Evolutionary conservation across 208 protist species (phyloP).

Genomic region (Phytomonas serpens): DNA sequence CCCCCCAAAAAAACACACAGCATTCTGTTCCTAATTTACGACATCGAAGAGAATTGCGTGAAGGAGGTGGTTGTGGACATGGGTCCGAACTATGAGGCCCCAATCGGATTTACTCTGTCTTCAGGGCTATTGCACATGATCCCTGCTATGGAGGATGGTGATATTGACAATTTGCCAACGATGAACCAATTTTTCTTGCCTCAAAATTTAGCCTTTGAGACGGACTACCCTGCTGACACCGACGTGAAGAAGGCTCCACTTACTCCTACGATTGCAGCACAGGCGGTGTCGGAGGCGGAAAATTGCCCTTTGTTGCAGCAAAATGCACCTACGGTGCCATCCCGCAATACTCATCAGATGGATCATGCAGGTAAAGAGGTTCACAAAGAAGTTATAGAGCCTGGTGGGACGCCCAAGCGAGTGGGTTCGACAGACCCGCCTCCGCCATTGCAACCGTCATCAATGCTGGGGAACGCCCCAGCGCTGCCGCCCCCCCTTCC

Average conservation of each 20-base stretch:
- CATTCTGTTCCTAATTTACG: slow-evolving; percentile 67
- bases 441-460: too few species aligned
- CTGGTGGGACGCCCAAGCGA: background rate
- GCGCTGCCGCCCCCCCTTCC: background rate
- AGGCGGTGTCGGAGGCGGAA: background rate
- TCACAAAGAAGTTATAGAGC: background rate
- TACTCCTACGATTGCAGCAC: background rate
- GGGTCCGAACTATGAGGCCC: slow-evolving; percentile 27
- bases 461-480: too few species aligned
- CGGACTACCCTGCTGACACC: background rate
- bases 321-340: background rate
- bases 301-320: background rate
- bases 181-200: background rate
- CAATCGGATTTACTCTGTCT: slow-evolving; percentile 62
- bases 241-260: background rate
- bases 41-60: slow-evolving; percentile 55
- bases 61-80: slow-evolving; percentile 69
- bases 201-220: background rate
- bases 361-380: background rate
- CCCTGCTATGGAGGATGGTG: slow-evolving; percentile 14
- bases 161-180: background rate
- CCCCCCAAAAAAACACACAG: slow-evolving; percentile 15
- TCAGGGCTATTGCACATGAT: slow-evolving; percentile 65
- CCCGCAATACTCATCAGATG: background rate
- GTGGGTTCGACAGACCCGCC: background rate